A percentile compares a stretch with the other conserved stretches of the same genome.
These are phyloP conservation scores for Spathaspora girioi DNA, from an alignment of 805 yeast genomes.

Conservation along the genomic window DNA sequence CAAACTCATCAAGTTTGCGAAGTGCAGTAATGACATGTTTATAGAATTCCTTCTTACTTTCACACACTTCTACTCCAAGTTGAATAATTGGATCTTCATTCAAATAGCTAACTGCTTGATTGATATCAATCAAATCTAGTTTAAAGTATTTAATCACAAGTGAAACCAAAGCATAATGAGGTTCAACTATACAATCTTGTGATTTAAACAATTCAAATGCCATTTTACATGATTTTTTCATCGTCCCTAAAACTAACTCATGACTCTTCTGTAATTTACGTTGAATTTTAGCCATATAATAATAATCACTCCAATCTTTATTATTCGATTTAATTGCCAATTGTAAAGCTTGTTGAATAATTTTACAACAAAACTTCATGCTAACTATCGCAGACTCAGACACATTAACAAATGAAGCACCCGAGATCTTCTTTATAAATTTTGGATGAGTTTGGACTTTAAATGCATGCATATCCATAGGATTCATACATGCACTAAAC, in stretches of 20 bases:
- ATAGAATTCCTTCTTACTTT: conserved; percentile 26
- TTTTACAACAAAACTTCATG: conserved; percentile 30
- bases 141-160: conserved; percentile 54
- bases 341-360: conserved; percentile 39
- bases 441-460: conserved; percentile 36
- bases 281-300: conserved; percentile 55
- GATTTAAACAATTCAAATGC: conserved; percentile 36
- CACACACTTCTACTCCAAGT: conserved; percentile 2
- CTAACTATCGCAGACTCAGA: conserved; percentile 18
- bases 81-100: conserved; percentile 29
- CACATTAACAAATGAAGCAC: conserved; percentile 22
- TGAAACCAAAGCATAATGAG: conserved; percentile 67
- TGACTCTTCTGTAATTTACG: conserved; percentile 43
- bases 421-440: conserved; percentile 23
- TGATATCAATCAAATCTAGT: conserved; percentile 26
- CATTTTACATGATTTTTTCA: conserved; percentile 42
- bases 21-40: conserved; percentile 43
- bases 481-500: conserved; percentile 55
- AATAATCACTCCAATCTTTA: conserved; percentile 59
- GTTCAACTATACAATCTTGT: conserved; percentile 66
- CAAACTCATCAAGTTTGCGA: conserved; percentile 47
- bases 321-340: conserved; percentile 43
- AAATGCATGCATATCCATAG: conserved; percentile 63
- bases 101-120: conserved; percentile 38
- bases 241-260: conserved; percentile 32